Percentiles rank a stretch among this genome's conserved stretches.
Evolutionary conservation across 768 basidiomycete genomes (phyloP).

Genomic region (Lactarius evosmus): DNA sequence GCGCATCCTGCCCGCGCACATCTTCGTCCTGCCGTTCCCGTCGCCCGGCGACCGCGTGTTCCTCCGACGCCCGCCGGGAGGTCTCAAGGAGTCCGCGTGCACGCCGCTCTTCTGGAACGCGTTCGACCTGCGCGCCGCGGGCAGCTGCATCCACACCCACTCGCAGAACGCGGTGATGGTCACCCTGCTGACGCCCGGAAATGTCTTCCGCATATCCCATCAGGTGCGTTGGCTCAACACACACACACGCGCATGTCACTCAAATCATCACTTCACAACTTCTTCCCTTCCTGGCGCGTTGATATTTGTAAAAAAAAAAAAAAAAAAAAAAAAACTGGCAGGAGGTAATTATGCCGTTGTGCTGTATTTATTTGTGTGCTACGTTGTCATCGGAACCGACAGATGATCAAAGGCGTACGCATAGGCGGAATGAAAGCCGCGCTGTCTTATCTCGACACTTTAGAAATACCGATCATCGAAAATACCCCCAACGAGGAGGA

Average conservation of each 20-base stretch:
- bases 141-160: constrained; percentile 89
- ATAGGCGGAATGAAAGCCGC: constrained; percentile 72
- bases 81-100: constrained; percentile 82
- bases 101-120: constrained; percentile 93
- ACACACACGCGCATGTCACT: no score
- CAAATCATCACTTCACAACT: no score
- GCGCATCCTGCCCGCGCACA: constrained; percentile 75
- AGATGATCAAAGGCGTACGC: constrained; percentile 93
- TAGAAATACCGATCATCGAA: constrained; percentile 84
- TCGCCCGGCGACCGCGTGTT: constrained; percentile 71
- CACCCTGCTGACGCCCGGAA: constrained; percentile 70
- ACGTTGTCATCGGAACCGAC: background rate
- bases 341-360: constrained; percentile 5
- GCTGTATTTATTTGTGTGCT: constrained; percentile 8
- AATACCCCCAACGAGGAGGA: constrained; percentile 92
- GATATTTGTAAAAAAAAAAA: no score
- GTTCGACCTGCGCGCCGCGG: constrained; percentile 72
- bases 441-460: constrained; percentile 79
- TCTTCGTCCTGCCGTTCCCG: constrained; percentile 83
- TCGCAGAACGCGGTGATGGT: constrained; percentile 90
- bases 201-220: constrained; percentile 76
- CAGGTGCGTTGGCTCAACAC: constrained; percentile 59
- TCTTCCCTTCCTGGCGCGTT: no score
- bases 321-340: background rate
- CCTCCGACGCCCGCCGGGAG: constrained; percentile 65